Base-by-base conservation (phyloP, 75 land plant species). In the Chamaecyparis obtusa region DNA sequence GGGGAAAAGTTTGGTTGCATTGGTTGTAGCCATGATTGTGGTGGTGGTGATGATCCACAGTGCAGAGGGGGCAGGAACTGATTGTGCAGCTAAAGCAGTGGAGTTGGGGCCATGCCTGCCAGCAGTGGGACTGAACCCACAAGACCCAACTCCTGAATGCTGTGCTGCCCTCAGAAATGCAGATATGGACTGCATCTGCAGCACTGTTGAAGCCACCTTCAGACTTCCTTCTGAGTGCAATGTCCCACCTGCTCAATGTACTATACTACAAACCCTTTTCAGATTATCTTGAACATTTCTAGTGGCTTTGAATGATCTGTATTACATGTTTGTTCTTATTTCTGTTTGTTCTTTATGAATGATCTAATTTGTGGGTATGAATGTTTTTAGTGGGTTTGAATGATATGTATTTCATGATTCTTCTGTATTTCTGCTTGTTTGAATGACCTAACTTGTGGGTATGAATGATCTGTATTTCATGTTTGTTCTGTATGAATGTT, bases 81-180 rank as follows among this genome's bases (percentile, higher is more conserved):
- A 78, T 21, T 78, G 81, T 39, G 9, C 43, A 5, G 43, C 81
- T 21, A 19, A 39, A 17, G 81, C 81, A 21, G 1, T 36, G 9
- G 46, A 3, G 27, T 39, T 78, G 81, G 17, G 81, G 15, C 81
- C 81, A 37, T 78, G 81, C 46, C 4, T 39, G 24, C 2, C 81
- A 39, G 81, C 81, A 39, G 81, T 78, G 39, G 81, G 81, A 6
- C 17, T 19, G 24, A 78, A 78, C 24, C 81, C 81, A 2, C 44
- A 39, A 39, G 43, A 78, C 43, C 81, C 81, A 37, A 78, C 81
- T 78, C 24, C 81, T 3, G 81, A 78, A 39, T 78, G 81, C 81
- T 78, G 81, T 78, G 81, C 81, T 41, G 81, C 37, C 41, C 81
- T 78, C n/a, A 14, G 4, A 39, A 78, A 17, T 39, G 81, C 81